These are phyloP conservation scores for Durotheca rogersii DNA, from an alignment of 495 filamentous ascomycete genomes.

Conservation along the genomic window DNA sequence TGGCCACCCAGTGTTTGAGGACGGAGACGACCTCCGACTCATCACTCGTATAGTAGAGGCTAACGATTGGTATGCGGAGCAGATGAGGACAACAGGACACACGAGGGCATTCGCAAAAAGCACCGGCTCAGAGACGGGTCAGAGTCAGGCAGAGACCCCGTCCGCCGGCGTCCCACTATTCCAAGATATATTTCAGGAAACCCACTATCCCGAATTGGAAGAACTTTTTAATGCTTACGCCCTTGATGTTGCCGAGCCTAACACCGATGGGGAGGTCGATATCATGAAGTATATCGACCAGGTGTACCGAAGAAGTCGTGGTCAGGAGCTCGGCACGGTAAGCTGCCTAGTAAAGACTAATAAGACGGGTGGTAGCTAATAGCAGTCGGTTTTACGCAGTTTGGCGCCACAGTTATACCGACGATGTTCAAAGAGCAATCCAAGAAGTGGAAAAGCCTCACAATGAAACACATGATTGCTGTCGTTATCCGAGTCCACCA, in stretches of 20 bases:
- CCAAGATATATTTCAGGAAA: not conserved
- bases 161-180: not conserved
- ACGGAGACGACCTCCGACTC: constrained; percentile 37
- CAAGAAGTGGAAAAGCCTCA: constrained; percentile 52
- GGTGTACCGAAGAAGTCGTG: constrained; percentile 31
- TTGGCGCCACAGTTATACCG: constrained; percentile 44
- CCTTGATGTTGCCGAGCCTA: not conserved
- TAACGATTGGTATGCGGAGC: constrained; percentile 44
- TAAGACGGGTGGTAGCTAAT: not conserved
- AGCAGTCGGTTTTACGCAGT: constrained; percentile 17
- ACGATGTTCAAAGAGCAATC: constrained; percentile 57
- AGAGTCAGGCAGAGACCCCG: too few relatives aligned
- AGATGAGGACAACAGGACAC: constrained; percentile 44
- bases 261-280: not conserved
- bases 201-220: constrained; percentile 30
- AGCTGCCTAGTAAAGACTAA: not conserved
- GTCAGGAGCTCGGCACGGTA: constrained; percentile 38
- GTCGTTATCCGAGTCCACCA: constrained; percentile 48
- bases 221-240: constrained; percentile 23
- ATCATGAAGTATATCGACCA: constrained; percentile 35
- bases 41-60: constrained; percentile 48
- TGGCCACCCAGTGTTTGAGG: constrained; percentile 41
- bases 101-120: constrained; percentile 34
- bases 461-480: constrained; percentile 48
- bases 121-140: constrained; percentile 2